A percentile compares a stretch with the other conserved stretches of the same genome.
phyloP scores from a whole-genome alignment of 768 basidiomycete genomes.

The Pleurotus tuoliensis region DNA sequence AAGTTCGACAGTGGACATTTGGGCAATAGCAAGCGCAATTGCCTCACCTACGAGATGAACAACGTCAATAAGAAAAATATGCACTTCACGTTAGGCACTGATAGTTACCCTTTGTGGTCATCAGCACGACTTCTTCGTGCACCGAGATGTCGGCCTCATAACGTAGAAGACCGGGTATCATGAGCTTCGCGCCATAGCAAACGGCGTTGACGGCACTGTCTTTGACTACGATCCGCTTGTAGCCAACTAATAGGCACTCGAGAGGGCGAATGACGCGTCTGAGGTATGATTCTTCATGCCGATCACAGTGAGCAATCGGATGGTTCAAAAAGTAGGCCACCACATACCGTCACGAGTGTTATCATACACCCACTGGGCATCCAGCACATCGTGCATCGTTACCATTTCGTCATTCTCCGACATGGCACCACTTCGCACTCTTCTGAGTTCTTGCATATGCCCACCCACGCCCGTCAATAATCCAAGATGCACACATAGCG shows the following conservation, averaged over 20 bases:
- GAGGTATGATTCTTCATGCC: constrained; percentile 80
- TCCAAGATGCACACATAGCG: constrained; percentile 95
- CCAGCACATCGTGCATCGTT: constrained; percentile 99
- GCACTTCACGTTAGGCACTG: not conserved
- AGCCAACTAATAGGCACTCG: constrained; percentile 90
- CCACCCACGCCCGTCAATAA: constrained; percentile 93
- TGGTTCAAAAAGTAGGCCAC: not conserved
- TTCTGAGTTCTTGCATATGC: constrained; percentile 98
- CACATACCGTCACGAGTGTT: constrained; percentile 89
- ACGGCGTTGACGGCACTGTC: constrained; percentile 99
- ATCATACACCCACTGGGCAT: constrained; percentile 98
- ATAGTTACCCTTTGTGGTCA: constrained; percentile 90
- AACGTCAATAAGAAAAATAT: constrained; percentile 4
- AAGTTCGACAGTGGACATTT: constrained; percentile 98
- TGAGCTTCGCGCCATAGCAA: constrained; percentile 98
- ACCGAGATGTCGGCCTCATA: constrained; percentile 94
- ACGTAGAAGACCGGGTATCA: constrained; percentile 97
- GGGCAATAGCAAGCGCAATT: constrained; percentile 90
- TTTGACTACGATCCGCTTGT: constrained; percentile 98
- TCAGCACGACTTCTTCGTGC: constrained; percentile 94
- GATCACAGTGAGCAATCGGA: not conserved
- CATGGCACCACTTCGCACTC: constrained; percentile 94
- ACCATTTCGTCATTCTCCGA: constrained; percentile 98
- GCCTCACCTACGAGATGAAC: constrained; percentile 62
- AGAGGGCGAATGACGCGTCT: constrained; percentile 92